Conservation (phyloP, 148 eudicot genomes). For the Rhododendron kiyosumense region DNA sequence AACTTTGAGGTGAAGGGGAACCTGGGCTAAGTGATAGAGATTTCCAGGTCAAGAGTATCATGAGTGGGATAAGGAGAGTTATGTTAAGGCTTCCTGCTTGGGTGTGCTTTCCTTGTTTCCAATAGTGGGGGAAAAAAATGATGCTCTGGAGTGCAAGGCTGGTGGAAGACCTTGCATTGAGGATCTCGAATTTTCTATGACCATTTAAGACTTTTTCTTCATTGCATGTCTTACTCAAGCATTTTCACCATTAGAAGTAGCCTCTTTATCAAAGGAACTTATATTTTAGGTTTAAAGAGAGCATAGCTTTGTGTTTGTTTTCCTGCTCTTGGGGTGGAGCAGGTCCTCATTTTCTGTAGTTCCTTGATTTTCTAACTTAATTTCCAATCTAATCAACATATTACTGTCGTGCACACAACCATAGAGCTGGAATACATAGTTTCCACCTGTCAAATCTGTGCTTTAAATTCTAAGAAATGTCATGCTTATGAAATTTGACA, state of each 20-base stretch:
- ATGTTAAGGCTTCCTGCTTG: neutral
- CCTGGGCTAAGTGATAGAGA: neutral
- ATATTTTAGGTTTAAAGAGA: neutral
- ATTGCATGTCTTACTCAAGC: neutral
- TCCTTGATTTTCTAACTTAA: neutral
- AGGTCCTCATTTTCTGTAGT: neutral
- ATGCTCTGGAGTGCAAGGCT: neutral
- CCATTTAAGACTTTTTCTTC: neutral
- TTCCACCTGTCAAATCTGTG: neutral
- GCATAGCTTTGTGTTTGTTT: neutral
- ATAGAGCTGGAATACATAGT: neutral
- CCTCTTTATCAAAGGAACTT: neutral
- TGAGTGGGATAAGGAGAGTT: neutral
- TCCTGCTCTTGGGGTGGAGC: neutral
- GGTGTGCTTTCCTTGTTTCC: neutral
- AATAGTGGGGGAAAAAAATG: neutral
- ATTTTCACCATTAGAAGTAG: neutral
- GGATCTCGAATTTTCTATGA: neutral
- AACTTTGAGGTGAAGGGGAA: neutral
- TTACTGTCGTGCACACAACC: too few species aligned
- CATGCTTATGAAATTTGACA: conserved; percentile 20
- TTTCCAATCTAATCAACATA: neutral
- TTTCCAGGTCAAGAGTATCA: neutral
- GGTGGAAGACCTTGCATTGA: neutral
- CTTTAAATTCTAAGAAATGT: neutral